These are phyloP conservation scores for Physaria fendleri DNA, from an alignment of 345 rosid genomes.

Conservation along the genomic window DNA sequence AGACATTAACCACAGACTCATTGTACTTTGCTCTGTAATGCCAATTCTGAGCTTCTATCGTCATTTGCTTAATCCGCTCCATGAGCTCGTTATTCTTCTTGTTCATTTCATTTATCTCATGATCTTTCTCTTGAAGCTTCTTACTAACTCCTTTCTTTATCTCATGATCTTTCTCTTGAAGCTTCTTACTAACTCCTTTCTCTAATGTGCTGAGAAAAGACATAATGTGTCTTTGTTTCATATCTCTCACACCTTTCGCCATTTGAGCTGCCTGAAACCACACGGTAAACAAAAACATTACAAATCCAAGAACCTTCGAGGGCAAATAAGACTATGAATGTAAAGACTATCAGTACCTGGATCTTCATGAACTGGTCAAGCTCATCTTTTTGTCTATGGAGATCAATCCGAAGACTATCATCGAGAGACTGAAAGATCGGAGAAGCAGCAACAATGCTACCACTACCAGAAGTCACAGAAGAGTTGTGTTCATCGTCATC, in stretches of 20 bases:
- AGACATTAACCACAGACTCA: constrained; percentile 52
- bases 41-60: constrained; percentile 59
- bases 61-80: constrained; percentile 51
- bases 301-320: background rate
- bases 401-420: constrained; percentile 40
- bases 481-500: constrained; percentile 75
- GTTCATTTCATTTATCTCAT: constrained; percentile 51
- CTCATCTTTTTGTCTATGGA: constrained; percentile 58
- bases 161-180: constrained; percentile 58
- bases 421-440: constrained; percentile 44
- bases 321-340: background rate
- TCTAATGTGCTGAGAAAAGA: constrained; percentile 51
- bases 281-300: constrained; percentile 9
- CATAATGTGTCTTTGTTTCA: constrained; percentile 46
- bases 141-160: constrained; percentile 52
- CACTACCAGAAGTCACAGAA: constrained; percentile 51
- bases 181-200: constrained; percentile 46
- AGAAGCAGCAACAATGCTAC: constrained; percentile 32
- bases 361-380: constrained; percentile 45
- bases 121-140: constrained; percentile 60
- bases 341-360: constrained; percentile 39
- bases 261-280: constrained; percentile 49
- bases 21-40: constrained; percentile 62
- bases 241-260: constrained; percentile 46
- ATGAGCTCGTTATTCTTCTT: constrained; percentile 54